Evolutionary conservation across 352 stramenopile species (phyloP).

Genomic region (Phytophthora parvispora): DNA sequence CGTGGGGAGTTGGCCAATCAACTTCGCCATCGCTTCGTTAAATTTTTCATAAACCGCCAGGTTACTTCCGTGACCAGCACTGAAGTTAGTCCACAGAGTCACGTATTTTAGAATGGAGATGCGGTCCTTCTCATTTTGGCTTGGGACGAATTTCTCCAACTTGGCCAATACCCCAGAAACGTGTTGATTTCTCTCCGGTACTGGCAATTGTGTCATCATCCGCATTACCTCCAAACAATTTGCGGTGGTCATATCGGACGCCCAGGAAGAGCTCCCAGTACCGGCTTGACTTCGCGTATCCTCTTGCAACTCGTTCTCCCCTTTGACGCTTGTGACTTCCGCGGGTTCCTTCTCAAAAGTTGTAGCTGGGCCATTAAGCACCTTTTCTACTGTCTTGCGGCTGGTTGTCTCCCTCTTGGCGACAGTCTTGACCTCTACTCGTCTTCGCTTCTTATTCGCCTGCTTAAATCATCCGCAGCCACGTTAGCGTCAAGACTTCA

Average conservation of each 20-base stretch:
- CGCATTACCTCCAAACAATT: slow-evolving; percentile 5
- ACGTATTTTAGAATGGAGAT: slow-evolving; percentile 13
- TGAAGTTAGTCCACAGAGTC: slow-evolving; percentile 5
- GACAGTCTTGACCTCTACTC: not conserved
- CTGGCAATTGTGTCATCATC: slow-evolving; percentile 13
- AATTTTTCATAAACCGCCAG: not conserved
- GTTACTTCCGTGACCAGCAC: not conserved
- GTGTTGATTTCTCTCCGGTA: not conserved
- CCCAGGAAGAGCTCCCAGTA: not conserved
- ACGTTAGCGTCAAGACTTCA: not conserved
- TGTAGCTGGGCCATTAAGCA: not conserved
- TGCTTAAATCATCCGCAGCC: not conserved
- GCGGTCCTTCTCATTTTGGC: not conserved
- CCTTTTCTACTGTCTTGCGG: not conserved
- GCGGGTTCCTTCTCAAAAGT: not conserved
- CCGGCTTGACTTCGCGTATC: too few species aligned
- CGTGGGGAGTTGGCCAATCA: not conserved
- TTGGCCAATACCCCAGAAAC: not conserved
- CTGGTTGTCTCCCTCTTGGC: not conserved
- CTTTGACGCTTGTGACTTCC: not conserved
- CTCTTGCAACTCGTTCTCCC: not conserved
- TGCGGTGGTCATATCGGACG: not conserved
- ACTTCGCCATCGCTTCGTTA: not conserved
- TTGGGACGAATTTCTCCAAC: not conserved
- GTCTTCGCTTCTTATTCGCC: not conserved